A percentile compares a stretch with the other conserved stretches of the same genome.
Conservation (phyloP, 768 basidiomycete genomes). For the Russula virescens region DNA sequence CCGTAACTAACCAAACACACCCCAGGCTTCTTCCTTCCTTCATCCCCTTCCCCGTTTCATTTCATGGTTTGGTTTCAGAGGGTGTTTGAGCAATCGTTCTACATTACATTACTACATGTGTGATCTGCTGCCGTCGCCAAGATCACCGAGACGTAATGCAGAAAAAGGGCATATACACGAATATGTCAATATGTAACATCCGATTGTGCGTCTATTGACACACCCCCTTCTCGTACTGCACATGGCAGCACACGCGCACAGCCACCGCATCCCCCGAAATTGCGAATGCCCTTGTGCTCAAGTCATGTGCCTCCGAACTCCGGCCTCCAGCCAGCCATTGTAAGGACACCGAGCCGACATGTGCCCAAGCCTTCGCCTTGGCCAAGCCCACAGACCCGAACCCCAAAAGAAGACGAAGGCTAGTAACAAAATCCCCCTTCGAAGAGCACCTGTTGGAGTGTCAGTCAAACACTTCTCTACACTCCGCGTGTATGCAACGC, state of each 20-base stretch:
- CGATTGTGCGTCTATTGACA: too few species aligned
- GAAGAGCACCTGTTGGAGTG: not conserved
- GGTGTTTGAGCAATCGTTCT: not conserved
- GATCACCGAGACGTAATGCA: not conserved
- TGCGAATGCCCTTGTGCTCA: too few species aligned
- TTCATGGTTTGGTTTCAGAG: not conserved
- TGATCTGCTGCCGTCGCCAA: slow-evolving; percentile 8
- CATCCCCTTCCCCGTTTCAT: not conserved
- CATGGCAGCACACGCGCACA: not conserved
- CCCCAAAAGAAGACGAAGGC: not conserved
- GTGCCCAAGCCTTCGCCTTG: too few species aligned
- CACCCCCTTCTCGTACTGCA: too few species aligned
- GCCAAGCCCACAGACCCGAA: not conserved
- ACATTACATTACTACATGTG: not conserved
- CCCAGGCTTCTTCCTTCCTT: too few species aligned
- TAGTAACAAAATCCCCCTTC: not conserved
- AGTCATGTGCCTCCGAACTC: slow-evolving; percentile 2
- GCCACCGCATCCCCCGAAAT: not conserved
- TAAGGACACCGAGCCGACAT: not conserved
- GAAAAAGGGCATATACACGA: not conserved
- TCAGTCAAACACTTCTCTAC: not conserved
- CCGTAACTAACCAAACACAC: not conserved
- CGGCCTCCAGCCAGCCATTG: not conserved
- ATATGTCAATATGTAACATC: not conserved
- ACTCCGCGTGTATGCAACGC: not conserved